A percentile compares a stretch with the other conserved stretches of the same genome.
These are phyloP conservation scores for Colletotrichum kahawae DNA, from an alignment of 2,329 filamentous ascomycete genomes.

Conservation along the genomic window DNA sequence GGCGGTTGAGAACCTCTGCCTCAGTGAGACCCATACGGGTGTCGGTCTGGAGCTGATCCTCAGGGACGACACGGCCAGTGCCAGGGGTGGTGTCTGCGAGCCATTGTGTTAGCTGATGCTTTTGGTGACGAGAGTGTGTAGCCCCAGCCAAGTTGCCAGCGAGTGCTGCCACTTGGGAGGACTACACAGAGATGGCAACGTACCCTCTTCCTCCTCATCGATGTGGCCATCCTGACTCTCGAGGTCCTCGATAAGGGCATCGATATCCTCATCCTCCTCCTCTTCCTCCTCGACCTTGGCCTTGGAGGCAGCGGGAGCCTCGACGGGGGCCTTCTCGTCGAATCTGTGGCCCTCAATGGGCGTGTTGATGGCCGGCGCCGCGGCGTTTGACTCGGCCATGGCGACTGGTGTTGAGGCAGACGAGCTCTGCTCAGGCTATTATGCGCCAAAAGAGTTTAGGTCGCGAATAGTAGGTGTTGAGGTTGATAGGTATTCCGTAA, in stretches of 20 bases:
- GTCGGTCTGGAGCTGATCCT: conserved; percentile 80
- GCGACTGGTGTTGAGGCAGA: conserved; percentile 24
- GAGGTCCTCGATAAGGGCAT: conserved; percentile 85
- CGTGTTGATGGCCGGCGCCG: conserved; percentile 64
- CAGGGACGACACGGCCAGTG: conserved; percentile 68
- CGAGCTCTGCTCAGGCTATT: conserved; percentile 22
- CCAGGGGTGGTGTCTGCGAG: conserved; percentile 43
- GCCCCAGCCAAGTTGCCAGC: not conserved
- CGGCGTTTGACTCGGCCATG: conserved; percentile 62
- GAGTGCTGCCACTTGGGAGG: not conserved
- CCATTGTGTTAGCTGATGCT: not conserved
- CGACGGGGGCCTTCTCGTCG: conserved; percentile 62
- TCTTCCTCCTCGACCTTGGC: conserved; percentile 66
- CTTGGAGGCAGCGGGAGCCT: conserved; percentile 39
- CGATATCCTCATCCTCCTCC: conserved; percentile 79
- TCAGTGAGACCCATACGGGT: conserved; percentile 74
- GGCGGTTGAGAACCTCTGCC: conserved; percentile 65
- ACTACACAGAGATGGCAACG: not conserved
- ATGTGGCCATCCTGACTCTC: conserved; percentile 79
- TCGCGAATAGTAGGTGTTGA: conserved; percentile 16
- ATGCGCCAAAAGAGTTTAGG: conserved; percentile 7
- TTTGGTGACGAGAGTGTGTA: not conserved
- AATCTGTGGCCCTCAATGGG: conserved; percentile 69
- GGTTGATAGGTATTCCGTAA: not conserved
- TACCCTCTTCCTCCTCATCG: conserved; percentile 66